Evolutionary conservation across 2,329 filamentous ascomycete genomes (phyloP), one percentile per base, ranked within the genome.

Genomic region (Pyrenophora seminiperda): DNA sequence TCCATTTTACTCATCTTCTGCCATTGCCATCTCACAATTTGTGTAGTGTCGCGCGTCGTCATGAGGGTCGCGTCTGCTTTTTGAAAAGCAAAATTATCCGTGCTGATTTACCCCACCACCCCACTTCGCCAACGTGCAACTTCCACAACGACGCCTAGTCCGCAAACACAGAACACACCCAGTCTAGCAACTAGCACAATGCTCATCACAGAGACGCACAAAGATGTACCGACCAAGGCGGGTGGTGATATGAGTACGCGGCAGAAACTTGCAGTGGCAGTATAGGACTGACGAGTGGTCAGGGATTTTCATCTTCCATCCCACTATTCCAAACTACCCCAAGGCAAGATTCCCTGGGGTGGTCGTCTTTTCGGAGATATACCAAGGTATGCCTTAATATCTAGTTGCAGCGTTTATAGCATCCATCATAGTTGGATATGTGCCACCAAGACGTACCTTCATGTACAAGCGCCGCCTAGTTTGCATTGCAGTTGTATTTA

Each of bases 251-350:
- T 85, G 82, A 78, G 82, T 84, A 76, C 31, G 58, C 52, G 18
- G 47, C 15, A 41, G 34, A 14, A 14, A 22, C 20, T 18, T 18
- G 7, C 22, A 34, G 29, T 24, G 20, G 19, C 13, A 22, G 15
- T 15, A 30, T 14, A n/a, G 27, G 19, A 30, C 40, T 54, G 20
- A 31, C 30, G 17, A 58, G 29, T 56, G 30, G 17, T 14, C 70
- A 96, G 91, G 91, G 61, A 88, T 96, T 68, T 96, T 92, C 75
- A 70, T 95, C 70, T 96, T 92, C 75, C 90, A 96, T 69, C 92
- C 92, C 6, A 85, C 83, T 11, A 87, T 97, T 59, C 83, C 90
- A 1, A 87, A 88, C 53, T 96, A 96, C 70, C 91, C 92, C 20
- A 86, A 94, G 60, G 92, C 92, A 74, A 91, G 85, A 67, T 96